Base-by-base conservation (phyloP, 2,329 filamentous ascomycete genomes). In the Claviceps capensis region DNA sequence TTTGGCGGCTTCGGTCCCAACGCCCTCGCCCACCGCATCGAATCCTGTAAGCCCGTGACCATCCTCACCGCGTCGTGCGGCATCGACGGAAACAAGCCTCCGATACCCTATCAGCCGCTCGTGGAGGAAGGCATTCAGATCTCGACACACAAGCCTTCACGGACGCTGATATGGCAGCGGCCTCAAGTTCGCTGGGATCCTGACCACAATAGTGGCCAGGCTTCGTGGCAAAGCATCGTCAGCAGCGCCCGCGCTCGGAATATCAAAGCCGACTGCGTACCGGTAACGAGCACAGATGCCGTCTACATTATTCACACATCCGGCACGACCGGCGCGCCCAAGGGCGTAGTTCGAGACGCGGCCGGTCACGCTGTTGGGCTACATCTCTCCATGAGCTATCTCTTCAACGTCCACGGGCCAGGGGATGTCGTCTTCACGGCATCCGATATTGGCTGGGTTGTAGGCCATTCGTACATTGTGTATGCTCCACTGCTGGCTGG, bases 241-340 rank as follows among this genome's bases (percentile, higher is more conserved):
- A 81, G 82, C 60, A 87, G 83, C 59, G 87, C 84, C 3, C 76
- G 70, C 45, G 78, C 79, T 43, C 74, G 87, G 54, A 81, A 81
- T 0, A 59, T 89, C 38, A 83, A 76, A 61, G 86, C 86, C 0
- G 82, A 76, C 6, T 85, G 86, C 53, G 88, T 95, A 13, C 81
- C 89, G 0, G 82, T 95, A 2, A 81, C 78, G 56, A 87, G 86
- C 50, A 82, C 78, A 7, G 88, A 95, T 59, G 79, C 79, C 1
- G 70, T 95, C n/a, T 95, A 96, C 66, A 86, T 94, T 58, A 94
- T 95, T 53, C 91, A 95, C 63, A 95, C 88, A 0, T 88, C 83
- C 49, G 82, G 88, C 13, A 94, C 88, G 0, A 94, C 88, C 0
- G 88, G 88, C 1, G 66, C 82, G 7, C 88, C 88, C 0, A 95